phyloP scores from a whole-genome alignment of 352 stramenopile species.

The Phytophthora fragariae region DNA sequence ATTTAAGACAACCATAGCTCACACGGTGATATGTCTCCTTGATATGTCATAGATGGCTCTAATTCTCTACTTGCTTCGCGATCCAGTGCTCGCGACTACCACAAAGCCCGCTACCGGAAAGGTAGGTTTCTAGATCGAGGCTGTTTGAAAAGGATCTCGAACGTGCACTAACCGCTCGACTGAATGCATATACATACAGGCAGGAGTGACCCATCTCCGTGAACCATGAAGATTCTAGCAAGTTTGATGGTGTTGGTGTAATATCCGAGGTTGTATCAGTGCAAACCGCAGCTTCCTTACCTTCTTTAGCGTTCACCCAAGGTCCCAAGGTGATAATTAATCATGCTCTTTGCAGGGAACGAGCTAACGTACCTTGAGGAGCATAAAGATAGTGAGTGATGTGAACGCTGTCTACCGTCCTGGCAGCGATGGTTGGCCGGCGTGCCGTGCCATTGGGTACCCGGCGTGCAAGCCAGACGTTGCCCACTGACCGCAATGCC shows the following conservation, averaged over 20 bases:
- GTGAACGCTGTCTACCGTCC: slow-evolving; percentile 3
- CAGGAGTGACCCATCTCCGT: no score
- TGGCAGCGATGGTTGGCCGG: slow-evolving; percentile 7
- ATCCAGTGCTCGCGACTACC: slow-evolving; percentile 73
- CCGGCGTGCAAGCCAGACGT: slow-evolving; percentile 7
- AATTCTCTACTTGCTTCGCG: slow-evolving; percentile 84
- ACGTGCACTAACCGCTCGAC: no score
- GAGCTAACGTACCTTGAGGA: background rate
- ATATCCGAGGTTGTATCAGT: no score
- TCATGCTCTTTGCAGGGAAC: background rate
- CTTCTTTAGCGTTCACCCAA: no score
- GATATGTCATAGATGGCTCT: slow-evolving; percentile 71
- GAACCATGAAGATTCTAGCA: background rate
- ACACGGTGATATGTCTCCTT: background rate
- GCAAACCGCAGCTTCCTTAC: no score
- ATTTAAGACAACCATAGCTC: no score
- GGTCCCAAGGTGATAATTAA: no score
- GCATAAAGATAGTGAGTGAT: background rate
- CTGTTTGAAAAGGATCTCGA: background rate
- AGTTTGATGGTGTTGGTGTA: background rate
- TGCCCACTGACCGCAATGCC: slow-evolving; percentile 11
- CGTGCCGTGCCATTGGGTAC: slow-evolving; percentile 11
- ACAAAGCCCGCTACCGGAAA: slow-evolving; percentile 76
- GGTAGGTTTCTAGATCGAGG: slow-evolving; percentile 30
- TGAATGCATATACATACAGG: no score